These are phyloP conservation scores for Hypholoma fasciculare DNA, from an alignment of 768 basidiomycete genomes.

Conservation along the genomic window DNA sequence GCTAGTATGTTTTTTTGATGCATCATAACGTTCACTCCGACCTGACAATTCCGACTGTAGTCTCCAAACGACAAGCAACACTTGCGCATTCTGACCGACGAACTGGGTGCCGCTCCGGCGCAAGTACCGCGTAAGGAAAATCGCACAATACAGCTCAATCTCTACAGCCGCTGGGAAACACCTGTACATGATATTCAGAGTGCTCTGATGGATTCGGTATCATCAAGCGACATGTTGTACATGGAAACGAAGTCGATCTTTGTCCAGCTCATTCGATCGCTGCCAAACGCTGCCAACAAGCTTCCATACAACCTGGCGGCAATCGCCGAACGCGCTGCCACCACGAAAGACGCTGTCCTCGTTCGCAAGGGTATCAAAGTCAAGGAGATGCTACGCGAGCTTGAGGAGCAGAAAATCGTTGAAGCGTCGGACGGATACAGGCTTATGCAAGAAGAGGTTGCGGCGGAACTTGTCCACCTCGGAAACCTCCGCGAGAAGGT, in stretches of 20 bases:
- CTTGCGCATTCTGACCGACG: conserved; percentile 93
- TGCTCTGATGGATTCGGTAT: conserved; percentile 95
- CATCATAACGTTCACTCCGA: neutral
- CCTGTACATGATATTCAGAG: conserved; percentile 97
- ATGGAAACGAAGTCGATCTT: conserved; percentile 99
- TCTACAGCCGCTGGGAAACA: conserved; percentile 99
- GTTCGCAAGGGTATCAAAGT: conserved; percentile 99
- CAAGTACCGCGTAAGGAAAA: conserved; percentile 99
- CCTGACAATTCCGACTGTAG: conserved; percentile 37
- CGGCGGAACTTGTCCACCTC: conserved; percentile 92
- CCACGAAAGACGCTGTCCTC: conserved; percentile 94
- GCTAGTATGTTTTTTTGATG: conserved; percentile 56
- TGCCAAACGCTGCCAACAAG: conserved; percentile 81
- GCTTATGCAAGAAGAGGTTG: conserved; percentile 97
- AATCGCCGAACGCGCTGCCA: conserved; percentile 94
- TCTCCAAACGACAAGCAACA: conserved; percentile 98
- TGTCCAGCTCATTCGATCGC: conserved; percentile 94
- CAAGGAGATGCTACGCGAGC: conserved; percentile 96
- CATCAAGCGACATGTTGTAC: conserved; percentile 97
- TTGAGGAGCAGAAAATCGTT: conserved; percentile 88
- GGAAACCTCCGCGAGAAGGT: conserved; percentile 98
- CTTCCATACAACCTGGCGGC: conserved; percentile 86
- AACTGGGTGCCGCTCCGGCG: conserved; percentile 88
- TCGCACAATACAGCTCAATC: conserved; percentile 83
- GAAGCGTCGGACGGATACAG: conserved; percentile 82